A percentile compares a stretch with the other conserved stretches of the same genome.
Evolutionary conservation across 2,329 filamentous ascomycete genomes (phyloP).

Genomic region (Passalora sequoiae): DNA sequence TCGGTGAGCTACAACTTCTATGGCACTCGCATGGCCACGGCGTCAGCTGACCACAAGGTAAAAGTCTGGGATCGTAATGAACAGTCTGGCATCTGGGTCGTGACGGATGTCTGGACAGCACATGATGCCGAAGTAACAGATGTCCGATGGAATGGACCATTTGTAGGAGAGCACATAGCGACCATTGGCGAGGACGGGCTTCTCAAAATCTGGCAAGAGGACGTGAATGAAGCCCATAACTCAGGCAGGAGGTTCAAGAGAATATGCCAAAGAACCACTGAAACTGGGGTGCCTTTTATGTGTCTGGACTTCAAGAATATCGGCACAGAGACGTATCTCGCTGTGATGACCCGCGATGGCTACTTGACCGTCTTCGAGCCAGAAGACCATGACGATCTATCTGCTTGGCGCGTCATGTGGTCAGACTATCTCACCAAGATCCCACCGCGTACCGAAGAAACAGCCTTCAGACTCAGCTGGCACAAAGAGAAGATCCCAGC

Average conservation of each 20-base stretch:
- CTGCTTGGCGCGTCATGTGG: conserved; percentile 70
- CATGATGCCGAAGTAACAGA: conserved; percentile 88
- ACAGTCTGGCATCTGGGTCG: conserved; percentile 67
- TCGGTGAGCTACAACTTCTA: conserved; percentile 88
- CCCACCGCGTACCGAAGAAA: conserved; percentile 76
- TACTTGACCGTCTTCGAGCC: conserved; percentile 77
- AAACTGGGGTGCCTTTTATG: conserved; percentile 65
- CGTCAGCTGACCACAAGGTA: conserved; percentile 86
- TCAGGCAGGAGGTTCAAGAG: conserved; percentile 75
- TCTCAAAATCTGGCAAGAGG: conserved; percentile 90
- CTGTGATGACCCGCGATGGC: conserved; percentile 77
- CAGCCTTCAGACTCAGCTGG: conserved; percentile 78
- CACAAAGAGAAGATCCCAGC: conserved; percentile 81
- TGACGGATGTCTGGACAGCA: conserved; percentile 83
- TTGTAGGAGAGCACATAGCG: conserved; percentile 79
- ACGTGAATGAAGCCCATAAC: conserved; percentile 68
- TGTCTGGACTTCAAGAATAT: conserved; percentile 85
- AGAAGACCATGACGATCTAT: conserved; percentile 73
- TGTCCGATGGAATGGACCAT: conserved; percentile 89
- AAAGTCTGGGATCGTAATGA: conserved; percentile 83
- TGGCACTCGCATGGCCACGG: conserved; percentile 84
- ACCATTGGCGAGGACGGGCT: conserved; percentile 85
- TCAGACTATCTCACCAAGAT: conserved; percentile 67
- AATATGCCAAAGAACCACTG: conserved; percentile 57
- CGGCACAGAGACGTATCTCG: conserved; percentile 77